phyloP scores from a whole-genome alignment of 305 asterid species.

The Fraxinus floribunda region DNA sequence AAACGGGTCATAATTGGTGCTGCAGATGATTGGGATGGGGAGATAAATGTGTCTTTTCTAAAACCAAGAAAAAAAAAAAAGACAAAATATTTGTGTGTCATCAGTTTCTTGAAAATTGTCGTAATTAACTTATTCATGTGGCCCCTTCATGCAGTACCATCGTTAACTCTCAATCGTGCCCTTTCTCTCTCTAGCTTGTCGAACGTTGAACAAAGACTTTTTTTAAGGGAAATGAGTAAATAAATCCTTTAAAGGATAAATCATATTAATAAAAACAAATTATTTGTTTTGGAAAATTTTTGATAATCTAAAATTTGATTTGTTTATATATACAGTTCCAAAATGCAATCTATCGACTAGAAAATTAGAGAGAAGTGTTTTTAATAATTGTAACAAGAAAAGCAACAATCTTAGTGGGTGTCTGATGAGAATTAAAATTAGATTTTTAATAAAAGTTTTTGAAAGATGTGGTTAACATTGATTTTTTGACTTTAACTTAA shows the following conservation, averaged over 20 bases:
- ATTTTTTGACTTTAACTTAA: no score
- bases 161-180: constrained; percentile 24
- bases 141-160: constrained; percentile 41
- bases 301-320: background rate
- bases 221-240: constrained; percentile 8
- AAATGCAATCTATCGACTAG: background rate
- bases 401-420: no score
- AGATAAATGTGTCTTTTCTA: constrained; percentile 26
- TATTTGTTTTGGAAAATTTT: background rate
- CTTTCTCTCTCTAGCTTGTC: background rate
- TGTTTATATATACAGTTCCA: background rate
- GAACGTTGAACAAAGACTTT: constrained; percentile 35
- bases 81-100: constrained; percentile 7
- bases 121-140: constrained; percentile 42
- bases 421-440: no score
- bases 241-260: constrained; percentile 15
- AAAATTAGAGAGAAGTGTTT: background rate
- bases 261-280: background rate
- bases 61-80: background rate
- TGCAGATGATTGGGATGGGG: constrained; percentile 49
- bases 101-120: constrained; percentile 48
- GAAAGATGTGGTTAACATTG: no score
- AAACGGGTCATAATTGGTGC: constrained; percentile 12
- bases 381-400: no score
- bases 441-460: no score